phyloP scores from a whole-genome alignment of 208 protist species.

The Lotmaria passim region DNA sequence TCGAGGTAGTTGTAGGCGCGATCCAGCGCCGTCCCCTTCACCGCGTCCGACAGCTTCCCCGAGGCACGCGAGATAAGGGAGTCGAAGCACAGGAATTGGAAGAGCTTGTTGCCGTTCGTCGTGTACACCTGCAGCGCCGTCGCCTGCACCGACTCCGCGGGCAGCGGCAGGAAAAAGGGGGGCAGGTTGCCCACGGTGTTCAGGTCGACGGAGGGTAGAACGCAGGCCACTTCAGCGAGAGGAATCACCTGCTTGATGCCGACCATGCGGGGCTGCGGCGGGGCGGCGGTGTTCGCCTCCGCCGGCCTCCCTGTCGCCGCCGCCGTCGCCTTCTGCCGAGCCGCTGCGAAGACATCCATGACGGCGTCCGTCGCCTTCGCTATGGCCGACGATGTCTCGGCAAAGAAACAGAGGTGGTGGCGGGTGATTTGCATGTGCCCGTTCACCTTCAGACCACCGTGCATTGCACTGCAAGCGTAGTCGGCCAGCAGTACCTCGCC shows the following conservation, averaged over 20 bases:
- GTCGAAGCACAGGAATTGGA: conserved; percentile 84
- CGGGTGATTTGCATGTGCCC: conserved; percentile 72
- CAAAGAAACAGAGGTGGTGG: conserved; percentile 72
- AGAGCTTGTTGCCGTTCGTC: conserved; percentile 49
- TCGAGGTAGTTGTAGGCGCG: conserved; percentile 87
- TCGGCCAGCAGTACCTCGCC: conserved; percentile 73
- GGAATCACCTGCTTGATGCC: conserved; percentile 68
- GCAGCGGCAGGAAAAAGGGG: conserved; percentile 75
- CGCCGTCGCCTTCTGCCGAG: conserved; percentile 28
- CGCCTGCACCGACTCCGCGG: conserved; percentile 60
- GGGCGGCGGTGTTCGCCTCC: background rate
- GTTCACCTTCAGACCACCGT: conserved; percentile 40
- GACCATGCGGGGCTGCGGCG: conserved; percentile 6
- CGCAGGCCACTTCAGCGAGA: conserved; percentile 56
- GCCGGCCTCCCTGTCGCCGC: conserved; percentile 10
- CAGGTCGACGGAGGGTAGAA: conserved; percentile 68
- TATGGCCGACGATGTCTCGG: conserved; percentile 41
- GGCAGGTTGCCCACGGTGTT: conserved; percentile 49
- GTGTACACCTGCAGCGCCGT: conserved; percentile 78
- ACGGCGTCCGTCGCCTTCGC: conserved; percentile 41
- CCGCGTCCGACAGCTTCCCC: conserved; percentile 36
- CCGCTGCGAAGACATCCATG: conserved; percentile 25
- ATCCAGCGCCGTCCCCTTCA: conserved; percentile 68
- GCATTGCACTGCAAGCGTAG: conserved; percentile 73
- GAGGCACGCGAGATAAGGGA: conserved; percentile 51